Conservation (phyloP, 1,284 basidiomycete genomes). For the Leccinum cinnamomeum region DNA sequence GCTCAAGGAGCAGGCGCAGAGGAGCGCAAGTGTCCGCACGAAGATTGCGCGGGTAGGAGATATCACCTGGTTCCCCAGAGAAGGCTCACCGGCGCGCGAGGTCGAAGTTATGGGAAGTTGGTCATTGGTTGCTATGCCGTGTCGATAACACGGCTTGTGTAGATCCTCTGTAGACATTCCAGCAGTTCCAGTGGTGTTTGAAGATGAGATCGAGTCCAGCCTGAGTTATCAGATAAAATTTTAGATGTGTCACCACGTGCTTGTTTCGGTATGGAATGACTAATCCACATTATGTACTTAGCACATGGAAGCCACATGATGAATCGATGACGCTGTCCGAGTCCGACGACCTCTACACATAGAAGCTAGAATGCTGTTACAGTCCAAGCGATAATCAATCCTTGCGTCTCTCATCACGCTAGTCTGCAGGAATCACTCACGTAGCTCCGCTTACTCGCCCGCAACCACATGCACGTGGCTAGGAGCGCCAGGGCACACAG, state of each 20-base stretch:
- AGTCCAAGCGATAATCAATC: constrained; percentile 24
- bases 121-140: not conserved
- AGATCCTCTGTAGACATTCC: not conserved
- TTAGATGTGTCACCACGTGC: not conserved
- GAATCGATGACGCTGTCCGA: not conserved
- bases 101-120: not conserved
- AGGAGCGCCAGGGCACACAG: constrained; percentile 60
- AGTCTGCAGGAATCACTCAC: constrained; percentile 47
- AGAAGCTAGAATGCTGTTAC: constrained; percentile 37
- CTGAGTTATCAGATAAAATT: constrained; percentile 32
- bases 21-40: constrained; percentile 59
- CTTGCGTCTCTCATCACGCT: constrained; percentile 21
- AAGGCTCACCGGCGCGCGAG: not conserved
- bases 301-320: not conserved
- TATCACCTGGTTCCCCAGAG: constrained; percentile 11
- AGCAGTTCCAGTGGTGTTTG: not conserved
- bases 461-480: constrained; percentile 63
- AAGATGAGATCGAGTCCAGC: constrained; percentile 4
- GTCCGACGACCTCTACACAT: constrained; percentile 25
- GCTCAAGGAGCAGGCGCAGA: constrained; percentile 74
- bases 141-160: not conserved
- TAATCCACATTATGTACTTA: constrained; percentile 15
- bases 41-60: constrained; percentile 41
- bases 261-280: constrained; percentile 11
- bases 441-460: constrained; percentile 43